Base-by-base conservation (phyloP, 768 basidiomycete species). In the Boletus sp. region DNA sequence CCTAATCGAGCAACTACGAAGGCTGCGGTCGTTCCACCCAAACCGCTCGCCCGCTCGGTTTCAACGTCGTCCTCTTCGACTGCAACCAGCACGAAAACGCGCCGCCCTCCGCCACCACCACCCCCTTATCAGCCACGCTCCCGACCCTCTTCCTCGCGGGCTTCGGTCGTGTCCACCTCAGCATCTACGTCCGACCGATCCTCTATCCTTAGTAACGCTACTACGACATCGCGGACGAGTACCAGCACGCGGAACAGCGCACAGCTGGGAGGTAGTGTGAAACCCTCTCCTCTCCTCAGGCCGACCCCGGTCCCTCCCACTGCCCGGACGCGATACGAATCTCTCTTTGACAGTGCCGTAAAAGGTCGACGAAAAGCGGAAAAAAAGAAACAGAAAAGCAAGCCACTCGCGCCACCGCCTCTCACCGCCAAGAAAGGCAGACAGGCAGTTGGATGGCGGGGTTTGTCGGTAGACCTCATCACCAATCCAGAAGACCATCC, bases 381-480 rank as follows among this genome's bases (percentile, higher is more conserved):
- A 47, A 65, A 59, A 47, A 71, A 72, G 48, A 60, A 63, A 45
- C 73, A 64, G 36, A 65, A 67, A 35, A 47, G 11, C 29, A 62
- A 61, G 36, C 61, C 67, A 24, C 70, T 73, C 9, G 76, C 71
- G 18, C 71, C 75, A 2, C 62, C 74, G 4, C 73, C 73, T 55
- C 74, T 77, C 15, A 56, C 74, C 47, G 64, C 76, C 15, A 77
- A 79, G 58, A 78, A 80, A 44, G 67, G 65, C 40, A 70, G 85
- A 55, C 80, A 84, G 54, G 84, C 87, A 1, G 83, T 82, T 4
- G 90, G 90, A 3, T 92, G 90, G 90, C 76, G 87, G 44, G 88
- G 84, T 9, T 66, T 87, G 40, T 87, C 87, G 1, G 82, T 89
- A 30, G 89, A 90, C 67, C 70, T 86, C 51, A 83, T 85, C 51